Percentiles rank a stretch among this genome's conserved stretches.
These are phyloP conservation scores for Boletus patriciae DNA, from an alignment of 768 basidiomycete genomes.

Conservation along the genomic window DNA sequence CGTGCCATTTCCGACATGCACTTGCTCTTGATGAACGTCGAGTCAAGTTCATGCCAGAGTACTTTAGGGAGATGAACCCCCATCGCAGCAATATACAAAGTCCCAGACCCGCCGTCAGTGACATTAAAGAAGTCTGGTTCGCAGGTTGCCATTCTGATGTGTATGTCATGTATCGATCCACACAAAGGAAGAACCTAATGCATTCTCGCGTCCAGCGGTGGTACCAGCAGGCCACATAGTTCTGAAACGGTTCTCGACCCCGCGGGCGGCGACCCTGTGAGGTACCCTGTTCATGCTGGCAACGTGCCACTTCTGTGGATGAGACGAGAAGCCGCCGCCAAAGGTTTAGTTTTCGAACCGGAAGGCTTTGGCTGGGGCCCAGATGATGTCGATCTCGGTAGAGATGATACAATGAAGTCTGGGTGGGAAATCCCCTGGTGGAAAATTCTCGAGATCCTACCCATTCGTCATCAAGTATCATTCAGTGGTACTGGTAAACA, in stretches of 20 bases:
- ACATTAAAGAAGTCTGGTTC: slow-evolving; percentile 17
- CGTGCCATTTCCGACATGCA: slow-evolving; percentile 16
- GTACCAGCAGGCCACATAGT: neutral
- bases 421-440: neutral
- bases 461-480: slow-evolving; percentile 6
- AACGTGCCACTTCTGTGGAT: slow-evolving; percentile 12
- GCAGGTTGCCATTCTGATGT: slow-evolving; percentile 10
- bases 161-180: neutral
- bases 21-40: slow-evolving; percentile 17
- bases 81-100: neutral
- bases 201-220: slow-evolving; percentile 1
- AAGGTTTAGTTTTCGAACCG: slow-evolving; percentile 1
- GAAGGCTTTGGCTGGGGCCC: slow-evolving; percentile 1
- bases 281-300: slow-evolving; percentile 4
- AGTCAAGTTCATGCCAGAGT: slow-evolving; percentile 16
- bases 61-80: slow-evolving; percentile 10
- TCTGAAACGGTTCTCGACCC: too few species aligned
- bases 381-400: slow-evolving; percentile 6
- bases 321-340: slow-evolving; percentile 2
- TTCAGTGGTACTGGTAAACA: slow-evolving; percentile 12
- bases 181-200: neutral
- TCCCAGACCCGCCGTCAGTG: neutral
- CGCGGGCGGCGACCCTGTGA: neutral
- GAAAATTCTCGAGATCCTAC: neutral
- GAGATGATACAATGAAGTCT: neutral